phyloP scores from a whole-genome alignment of 352 stramenopile species.

The Globisporangium spinosum region DNA sequence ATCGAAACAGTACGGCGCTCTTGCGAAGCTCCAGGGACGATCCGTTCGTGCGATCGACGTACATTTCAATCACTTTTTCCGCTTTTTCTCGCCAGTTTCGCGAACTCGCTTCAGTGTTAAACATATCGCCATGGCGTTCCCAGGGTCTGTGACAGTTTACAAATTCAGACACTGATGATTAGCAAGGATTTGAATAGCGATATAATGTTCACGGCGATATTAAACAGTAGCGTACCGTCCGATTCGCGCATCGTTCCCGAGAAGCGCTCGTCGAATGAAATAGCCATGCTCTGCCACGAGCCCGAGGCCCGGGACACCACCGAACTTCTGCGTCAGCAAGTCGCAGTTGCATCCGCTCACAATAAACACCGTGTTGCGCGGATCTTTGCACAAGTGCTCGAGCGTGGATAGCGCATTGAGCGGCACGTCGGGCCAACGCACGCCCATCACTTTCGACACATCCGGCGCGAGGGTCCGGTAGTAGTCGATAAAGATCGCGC shows the following conservation, averaged over 20 bases:
- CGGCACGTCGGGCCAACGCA: slow-evolving; percentile 75
- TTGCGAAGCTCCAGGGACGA: slow-evolving; percentile 97
- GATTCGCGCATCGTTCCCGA: slow-evolving; percentile 69
- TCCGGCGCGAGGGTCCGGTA: slow-evolving; percentile 96
- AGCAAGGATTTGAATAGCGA: too few relatives aligned
- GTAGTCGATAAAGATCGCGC: slow-evolving; percentile 98
- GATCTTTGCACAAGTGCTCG: slow-evolving; percentile 91
- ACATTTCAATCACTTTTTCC: slow-evolving; percentile 96
- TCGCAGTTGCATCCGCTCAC: slow-evolving; percentile 96
- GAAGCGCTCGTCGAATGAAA: slow-evolving; percentile 82
- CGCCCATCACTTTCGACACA: slow-evolving; percentile 70
- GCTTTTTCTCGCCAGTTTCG: slow-evolving; percentile 94
- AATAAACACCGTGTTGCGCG: slow-evolving; percentile 97
- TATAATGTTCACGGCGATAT: neutral
- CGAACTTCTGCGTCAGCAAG: slow-evolving; percentile 93
- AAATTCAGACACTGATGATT: neutral
- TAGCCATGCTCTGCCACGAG: slow-evolving; percentile 98
- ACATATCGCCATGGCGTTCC: slow-evolving; percentile 66
- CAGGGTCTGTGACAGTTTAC: slow-evolving; percentile 30
- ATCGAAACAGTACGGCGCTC: slow-evolving; percentile 98
- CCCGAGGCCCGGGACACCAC: slow-evolving; percentile 92
- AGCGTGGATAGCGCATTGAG: slow-evolving; percentile 76
- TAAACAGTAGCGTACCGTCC: slow-evolving; percentile 23
- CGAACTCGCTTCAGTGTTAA: slow-evolving; percentile 44
- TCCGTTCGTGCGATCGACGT: slow-evolving; percentile 97